These are phyloP conservation scores for Centella asiatica DNA, from an alignment of 129 eudicot genomes.

Conservation along the genomic window DNA sequence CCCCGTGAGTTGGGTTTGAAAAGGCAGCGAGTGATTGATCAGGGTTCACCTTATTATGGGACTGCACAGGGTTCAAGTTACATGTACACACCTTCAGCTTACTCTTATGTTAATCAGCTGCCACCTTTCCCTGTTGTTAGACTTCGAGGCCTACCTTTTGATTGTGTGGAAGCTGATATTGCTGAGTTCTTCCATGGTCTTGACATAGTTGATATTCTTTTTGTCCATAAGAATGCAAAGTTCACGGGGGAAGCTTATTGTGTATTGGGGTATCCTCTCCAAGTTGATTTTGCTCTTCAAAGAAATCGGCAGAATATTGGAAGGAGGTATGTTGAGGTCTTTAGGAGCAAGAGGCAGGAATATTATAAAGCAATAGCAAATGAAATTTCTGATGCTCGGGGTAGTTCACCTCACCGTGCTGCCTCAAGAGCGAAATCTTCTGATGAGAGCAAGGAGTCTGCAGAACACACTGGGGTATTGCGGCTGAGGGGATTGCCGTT, in stretches of 20 bases:
- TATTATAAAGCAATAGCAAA: constrained; percentile 76
- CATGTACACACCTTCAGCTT: constrained; percentile 60
- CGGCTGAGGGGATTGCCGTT: constrained; percentile 82
- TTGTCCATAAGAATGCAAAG: constrained; percentile 65
- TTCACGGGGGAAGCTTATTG: constrained; percentile 85
- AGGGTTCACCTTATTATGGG: constrained; percentile 64
- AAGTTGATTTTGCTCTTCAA: constrained; percentile 89
- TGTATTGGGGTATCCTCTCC: constrained; percentile 79
- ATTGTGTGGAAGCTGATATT: constrained; percentile 76
- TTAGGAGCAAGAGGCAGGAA: constrained; percentile 73
- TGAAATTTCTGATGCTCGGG: constrained; percentile 61
- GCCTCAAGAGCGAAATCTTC: constrained; percentile 40
- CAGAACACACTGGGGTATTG: constrained; percentile 70
- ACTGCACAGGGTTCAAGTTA: constrained; percentile 62
- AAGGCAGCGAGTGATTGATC: constrained; percentile 82
- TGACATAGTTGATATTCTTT: constrained; percentile 72
- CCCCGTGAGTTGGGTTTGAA: constrained; percentile 84
- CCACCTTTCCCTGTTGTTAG: constrained; percentile 91
- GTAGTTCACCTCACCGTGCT: constrained; percentile 55
- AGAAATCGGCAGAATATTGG: constrained; percentile 88
- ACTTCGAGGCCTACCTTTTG: constrained; percentile 91
- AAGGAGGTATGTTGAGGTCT: constrained; percentile 88
- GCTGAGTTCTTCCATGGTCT: constrained; percentile 84
- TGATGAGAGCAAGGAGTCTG: constrained; percentile 53
- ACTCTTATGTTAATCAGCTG: constrained; percentile 47